phyloP scores from a whole-genome alignment of 371 early-diverging fungal genomes.

The Syncephalastrum monosporum region DNA sequence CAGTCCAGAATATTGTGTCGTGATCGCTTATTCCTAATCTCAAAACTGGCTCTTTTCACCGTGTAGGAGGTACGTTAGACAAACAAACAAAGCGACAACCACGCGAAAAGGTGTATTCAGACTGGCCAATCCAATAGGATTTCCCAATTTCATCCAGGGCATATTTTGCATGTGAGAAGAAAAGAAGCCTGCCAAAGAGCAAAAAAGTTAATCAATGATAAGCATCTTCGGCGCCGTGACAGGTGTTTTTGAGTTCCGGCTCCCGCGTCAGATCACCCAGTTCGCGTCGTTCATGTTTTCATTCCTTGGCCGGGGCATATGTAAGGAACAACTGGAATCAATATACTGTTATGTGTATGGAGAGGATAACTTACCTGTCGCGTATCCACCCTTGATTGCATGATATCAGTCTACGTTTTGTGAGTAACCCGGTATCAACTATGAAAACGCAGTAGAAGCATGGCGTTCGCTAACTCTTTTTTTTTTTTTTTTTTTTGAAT shows the following conservation, averaged over 20 bases:
- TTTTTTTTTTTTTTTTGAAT: too few species aligned
- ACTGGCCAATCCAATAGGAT: constrained; percentile 7
- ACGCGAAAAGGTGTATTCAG: background rate
- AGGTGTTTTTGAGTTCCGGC: constrained; percentile 16
- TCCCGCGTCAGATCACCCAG: constrained; percentile 15
- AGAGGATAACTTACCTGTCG: background rate
- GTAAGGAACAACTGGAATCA: constrained; percentile 6
- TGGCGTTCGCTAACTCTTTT: too few species aligned
- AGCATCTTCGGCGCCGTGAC: constrained; percentile 17
- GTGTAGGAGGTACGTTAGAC: too few species aligned
- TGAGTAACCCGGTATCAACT: constrained; percentile 2
- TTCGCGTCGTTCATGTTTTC: constrained; percentile 21
- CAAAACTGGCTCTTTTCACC: too few species aligned
- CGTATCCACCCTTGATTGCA: background rate
- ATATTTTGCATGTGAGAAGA: constrained; percentile 17
- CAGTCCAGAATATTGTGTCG: background rate
- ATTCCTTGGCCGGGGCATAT: constrained; percentile 18
- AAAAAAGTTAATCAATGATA: constrained; percentile 1
- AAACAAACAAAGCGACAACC: too few species aligned
- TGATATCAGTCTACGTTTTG: constrained; percentile 18
- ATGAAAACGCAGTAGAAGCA: background rate
- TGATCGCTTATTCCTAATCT: too few species aligned
- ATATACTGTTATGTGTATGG: background rate
- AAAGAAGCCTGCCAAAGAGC: background rate
- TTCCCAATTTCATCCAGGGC: constrained; percentile 20